A percentile compares a stretch with the other conserved stretches of the same genome.
phyloP scores from a whole-genome alignment of 139 green algal genomes.

The Limnomonas spitsbergensis region DNA sequence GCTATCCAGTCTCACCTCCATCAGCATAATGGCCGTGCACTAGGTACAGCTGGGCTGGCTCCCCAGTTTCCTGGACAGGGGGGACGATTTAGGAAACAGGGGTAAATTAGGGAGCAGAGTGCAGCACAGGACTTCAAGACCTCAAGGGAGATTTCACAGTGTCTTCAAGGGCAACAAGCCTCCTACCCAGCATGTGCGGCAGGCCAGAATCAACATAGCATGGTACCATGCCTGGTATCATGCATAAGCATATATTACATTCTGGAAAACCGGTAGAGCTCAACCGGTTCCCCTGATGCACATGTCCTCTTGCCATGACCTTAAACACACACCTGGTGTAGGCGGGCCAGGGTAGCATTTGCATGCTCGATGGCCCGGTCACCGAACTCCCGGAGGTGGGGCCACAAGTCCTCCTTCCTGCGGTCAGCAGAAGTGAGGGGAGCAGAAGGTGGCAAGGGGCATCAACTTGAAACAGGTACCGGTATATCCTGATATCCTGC shows the following conservation, averaged over 20 bases:
- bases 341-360: constrained; percentile 45
- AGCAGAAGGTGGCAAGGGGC: neutral
- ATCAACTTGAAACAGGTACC: too few species aligned
- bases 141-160: too few species aligned
- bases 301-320: too few species aligned
- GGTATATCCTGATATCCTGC: too few species aligned
- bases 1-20: constrained; percentile 59
- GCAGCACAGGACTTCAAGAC: too few species aligned
- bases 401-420: constrained; percentile 90
- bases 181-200: too few species aligned
- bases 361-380: constrained; percentile 74
- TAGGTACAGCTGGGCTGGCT: constrained; percentile 58
- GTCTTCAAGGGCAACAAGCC: too few species aligned
- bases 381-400: constrained; percentile 87
- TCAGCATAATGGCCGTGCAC: constrained; percentile 84
- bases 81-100: neutral
- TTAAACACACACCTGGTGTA: constrained; percentile 36
- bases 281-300: too few species aligned
- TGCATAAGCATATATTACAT: too few species aligned
- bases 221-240: too few species aligned
- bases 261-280: too few species aligned
- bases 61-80: constrained; percentile 35
- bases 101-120: neutral
- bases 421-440: neutral
- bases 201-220: too few species aligned